Percentiles rank a stretch among this genome's conserved stretches.
Conservation (phyloP, 2,329 filamentous ascomycete species). For the Metarhizium humberi region DNA sequence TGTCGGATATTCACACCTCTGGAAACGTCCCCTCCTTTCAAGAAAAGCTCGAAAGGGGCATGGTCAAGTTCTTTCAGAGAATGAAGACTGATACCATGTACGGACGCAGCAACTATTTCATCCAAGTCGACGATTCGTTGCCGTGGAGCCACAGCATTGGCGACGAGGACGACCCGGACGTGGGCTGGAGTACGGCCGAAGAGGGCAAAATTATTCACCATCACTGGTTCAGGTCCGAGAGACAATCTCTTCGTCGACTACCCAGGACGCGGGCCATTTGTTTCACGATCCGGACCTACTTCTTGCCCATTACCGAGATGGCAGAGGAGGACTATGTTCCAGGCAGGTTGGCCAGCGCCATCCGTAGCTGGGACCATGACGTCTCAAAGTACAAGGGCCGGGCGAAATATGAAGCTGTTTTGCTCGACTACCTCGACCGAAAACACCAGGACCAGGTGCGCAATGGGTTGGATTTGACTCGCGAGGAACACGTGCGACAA, state of each 20-base stretch:
- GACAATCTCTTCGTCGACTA: conserved; percentile 59
- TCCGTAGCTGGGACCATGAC: conserved; percentile 74
- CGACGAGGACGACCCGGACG: conserved; percentile 51
- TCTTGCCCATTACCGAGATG: conserved; percentile 60
- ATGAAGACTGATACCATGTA: conserved; percentile 57
- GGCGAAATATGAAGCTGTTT: conserved; percentile 61
- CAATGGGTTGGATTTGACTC: conserved; percentile 52
- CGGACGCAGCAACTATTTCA: conserved; percentile 72
- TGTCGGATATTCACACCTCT: conserved; percentile 71
- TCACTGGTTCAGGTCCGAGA: conserved; percentile 69
- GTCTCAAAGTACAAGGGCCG: conserved; percentile 70
- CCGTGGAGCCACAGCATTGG: conserved; percentile 73
- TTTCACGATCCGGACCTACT: conserved; percentile 77
- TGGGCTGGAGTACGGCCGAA: conserved; percentile 68
- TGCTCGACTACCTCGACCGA: conserved; percentile 67
- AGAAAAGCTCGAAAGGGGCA: conserved; percentile 64
- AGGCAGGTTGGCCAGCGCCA: conserved; percentile 64
- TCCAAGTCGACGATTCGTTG: conserved; percentile 73
- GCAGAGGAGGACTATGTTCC: conserved; percentile 67
- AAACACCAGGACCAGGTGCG: conserved; percentile 66
- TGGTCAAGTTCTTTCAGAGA: conserved; percentile 72
- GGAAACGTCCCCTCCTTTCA: conserved; percentile 67
- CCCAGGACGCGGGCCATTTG: conserved; percentile 49
- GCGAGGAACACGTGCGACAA: conserved; percentile 43
- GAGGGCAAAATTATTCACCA: conserved; percentile 64